These are phyloP conservation scores for Domatiomyces catenatus DNA, from an alignment of 2,329 filamentous ascomycete genomes.

Conservation along the genomic window DNA sequence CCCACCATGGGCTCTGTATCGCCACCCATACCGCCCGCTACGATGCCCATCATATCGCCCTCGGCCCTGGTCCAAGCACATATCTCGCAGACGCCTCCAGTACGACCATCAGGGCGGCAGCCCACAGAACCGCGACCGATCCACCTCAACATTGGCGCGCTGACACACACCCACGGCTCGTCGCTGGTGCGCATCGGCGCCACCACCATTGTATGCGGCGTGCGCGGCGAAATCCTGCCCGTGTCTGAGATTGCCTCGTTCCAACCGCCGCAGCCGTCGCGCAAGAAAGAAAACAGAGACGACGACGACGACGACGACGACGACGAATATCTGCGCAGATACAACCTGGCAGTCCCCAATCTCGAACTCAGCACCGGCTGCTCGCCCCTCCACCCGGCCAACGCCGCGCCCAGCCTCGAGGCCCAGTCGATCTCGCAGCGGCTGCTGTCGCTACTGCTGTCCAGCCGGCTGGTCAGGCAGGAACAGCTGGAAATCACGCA, in stretches of 20 bases:
- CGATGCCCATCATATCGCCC: constrained; percentile 32
- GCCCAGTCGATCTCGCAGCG: constrained; percentile 77
- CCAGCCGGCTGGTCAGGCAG: constrained; percentile 48
- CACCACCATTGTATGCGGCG: constrained; percentile 85
- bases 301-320: constrained; percentile 31
- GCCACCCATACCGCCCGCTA: constrained; percentile 8
- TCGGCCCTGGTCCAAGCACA: constrained; percentile 81
- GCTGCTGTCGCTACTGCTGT: constrained; percentile 60
- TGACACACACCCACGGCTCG: constrained; percentile 81
- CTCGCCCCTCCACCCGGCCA: constrained; percentile 69
- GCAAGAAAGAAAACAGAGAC: constrained; percentile 7
- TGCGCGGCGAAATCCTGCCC: constrained; percentile 70
- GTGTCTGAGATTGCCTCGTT: constrained; percentile 57
- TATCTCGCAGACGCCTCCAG: constrained; percentile 47
- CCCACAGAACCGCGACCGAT: constrained; percentile 54
- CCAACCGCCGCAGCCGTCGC: constrained; percentile 24
- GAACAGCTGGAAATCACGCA: constrained; percentile 61
- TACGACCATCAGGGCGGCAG: constrained; percentile 67
- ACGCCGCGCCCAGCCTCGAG: constrained; percentile 51
- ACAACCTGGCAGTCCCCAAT: constrained; percentile 75
- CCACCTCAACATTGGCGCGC: constrained; percentile 65
- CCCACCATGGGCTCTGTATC: not conserved
- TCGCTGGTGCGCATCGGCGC: constrained; percentile 66
- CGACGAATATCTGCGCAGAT: constrained; percentile 29
- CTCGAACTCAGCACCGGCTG: constrained; percentile 84